These are phyloP conservation scores for Hamigera avellanea DNA, from an alignment of 495 filamentous ascomycete genomes.

Conservation along the genomic window DNA sequence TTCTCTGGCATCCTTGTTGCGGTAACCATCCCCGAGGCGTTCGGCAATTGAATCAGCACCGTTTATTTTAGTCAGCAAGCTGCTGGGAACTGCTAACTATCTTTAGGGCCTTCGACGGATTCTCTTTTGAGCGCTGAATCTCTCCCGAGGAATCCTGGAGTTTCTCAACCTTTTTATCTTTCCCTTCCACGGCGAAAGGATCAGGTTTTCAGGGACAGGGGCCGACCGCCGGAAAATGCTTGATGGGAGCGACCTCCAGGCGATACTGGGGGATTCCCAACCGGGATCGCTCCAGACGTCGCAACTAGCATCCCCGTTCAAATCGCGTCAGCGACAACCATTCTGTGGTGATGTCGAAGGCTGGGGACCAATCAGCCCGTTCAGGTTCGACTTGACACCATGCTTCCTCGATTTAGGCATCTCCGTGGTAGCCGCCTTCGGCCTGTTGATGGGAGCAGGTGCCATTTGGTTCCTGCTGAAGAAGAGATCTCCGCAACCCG, in stretches of 20 bases:
- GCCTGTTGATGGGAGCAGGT: slow-evolving; percentile 60
- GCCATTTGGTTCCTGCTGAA: slow-evolving; percentile 69
- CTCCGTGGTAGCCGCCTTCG: slow-evolving; percentile 60
- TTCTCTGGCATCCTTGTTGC: too few relatives aligned
- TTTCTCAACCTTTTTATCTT: neutral
- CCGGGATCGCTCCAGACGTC: slow-evolving; percentile 20
- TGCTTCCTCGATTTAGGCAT: slow-evolving; percentile 91
- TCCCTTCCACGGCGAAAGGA: neutral
- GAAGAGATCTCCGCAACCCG: slow-evolving; percentile 46
- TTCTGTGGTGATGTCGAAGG: slow-evolving; percentile 83
- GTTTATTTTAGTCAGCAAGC: too few relatives aligned
- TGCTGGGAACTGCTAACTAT: too few relatives aligned
- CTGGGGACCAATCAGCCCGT: slow-evolving; percentile 84
- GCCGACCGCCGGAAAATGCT: slow-evolving; percentile 21
- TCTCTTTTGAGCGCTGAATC: too few relatives aligned
- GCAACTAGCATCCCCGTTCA: slow-evolving; percentile 16
- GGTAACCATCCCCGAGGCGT: too few relatives aligned
- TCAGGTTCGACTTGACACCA: slow-evolving; percentile 85
- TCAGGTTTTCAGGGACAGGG: neutral
- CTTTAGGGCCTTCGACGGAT: too few relatives aligned
- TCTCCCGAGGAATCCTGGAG: too few relatives aligned
- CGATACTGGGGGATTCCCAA: slow-evolving; percentile 25
- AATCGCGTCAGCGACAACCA: slow-evolving; percentile 39
- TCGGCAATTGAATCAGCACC: too few relatives aligned
- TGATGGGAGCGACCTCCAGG: slow-evolving; percentile 29